A percentile compares a stretch with the other conserved stretches of the same genome.
Evolutionary conservation across 495 filamentous ascomycete genomes (phyloP).

Genomic region (Aspergillus conjunctus): DNA sequence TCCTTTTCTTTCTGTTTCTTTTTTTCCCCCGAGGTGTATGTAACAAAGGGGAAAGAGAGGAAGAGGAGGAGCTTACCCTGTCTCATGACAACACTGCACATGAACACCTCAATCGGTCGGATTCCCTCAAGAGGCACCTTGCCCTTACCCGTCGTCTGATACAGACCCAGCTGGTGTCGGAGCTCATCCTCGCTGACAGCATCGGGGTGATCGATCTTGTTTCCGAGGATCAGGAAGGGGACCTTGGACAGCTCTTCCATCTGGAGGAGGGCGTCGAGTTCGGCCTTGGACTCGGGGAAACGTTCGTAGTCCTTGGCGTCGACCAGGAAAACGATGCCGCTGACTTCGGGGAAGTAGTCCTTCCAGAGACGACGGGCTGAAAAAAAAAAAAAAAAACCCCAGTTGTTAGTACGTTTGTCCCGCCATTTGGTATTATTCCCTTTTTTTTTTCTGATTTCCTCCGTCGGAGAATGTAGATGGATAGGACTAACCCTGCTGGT

Average conservation of each 20-base stretch:
- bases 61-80: conserved; percentile 67
- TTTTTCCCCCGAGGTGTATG: too few relatives aligned
- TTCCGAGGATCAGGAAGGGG: conserved; percentile 91
- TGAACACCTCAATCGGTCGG: conserved; percentile 95
- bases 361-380: conserved; percentile 94
- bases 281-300: conserved; percentile 89
- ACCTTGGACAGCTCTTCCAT: conserved; percentile 95
- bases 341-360: conserved; percentile 98
- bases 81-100: conserved; percentile 98
- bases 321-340: conserved; percentile 95
- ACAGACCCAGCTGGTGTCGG: conserved; percentile 83
- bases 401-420: too few relatives aligned
- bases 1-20: not conserved
- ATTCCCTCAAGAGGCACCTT: conserved; percentile 94
- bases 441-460: not conserved
- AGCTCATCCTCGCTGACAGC: conserved; percentile 94
- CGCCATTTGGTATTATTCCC: too few relatives aligned
- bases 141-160: conserved; percentile 97
- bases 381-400: not conserved
- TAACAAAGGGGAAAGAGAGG: not conserved
- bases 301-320: conserved; percentile 97
- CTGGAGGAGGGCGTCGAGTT: conserved; percentile 88
- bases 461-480: conserved; percentile 2
- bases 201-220: conserved; percentile 98
- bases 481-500: conserved; percentile 78